Percentiles rank a stretch among this genome's conserved stretches.
Conservation (phyloP, 2,329 filamentous ascomycete species). For the Arachnopeziza araneosa region DNA sequence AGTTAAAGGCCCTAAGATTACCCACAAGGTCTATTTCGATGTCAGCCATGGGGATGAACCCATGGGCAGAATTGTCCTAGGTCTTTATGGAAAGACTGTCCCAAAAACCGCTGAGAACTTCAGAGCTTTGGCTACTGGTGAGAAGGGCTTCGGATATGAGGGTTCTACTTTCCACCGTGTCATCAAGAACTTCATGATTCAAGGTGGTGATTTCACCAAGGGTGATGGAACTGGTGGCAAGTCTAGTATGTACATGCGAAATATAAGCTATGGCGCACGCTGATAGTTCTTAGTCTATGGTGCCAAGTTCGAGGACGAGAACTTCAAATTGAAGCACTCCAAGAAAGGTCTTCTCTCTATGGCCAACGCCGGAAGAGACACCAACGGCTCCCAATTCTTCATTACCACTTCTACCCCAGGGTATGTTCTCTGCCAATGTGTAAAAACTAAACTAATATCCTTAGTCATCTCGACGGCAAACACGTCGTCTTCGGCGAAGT, state of each 20-base stretch:
- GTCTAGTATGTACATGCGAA: constrained; percentile 55
- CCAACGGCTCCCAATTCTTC: constrained; percentile 88
- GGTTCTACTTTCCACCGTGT: constrained; percentile 83
- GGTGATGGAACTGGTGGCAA: constrained; percentile 80
- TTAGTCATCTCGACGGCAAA: constrained; percentile 72
- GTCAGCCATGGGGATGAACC: constrained; percentile 69
- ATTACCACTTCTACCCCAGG: constrained; percentile 77
- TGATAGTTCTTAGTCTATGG: constrained; percentile 61
- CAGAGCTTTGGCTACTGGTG: constrained; percentile 74
- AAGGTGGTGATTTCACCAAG: constrained; percentile 83
- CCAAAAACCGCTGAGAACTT: constrained; percentile 72
- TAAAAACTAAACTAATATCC: constrained; percentile 13
- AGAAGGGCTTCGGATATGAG: constrained; percentile 81
- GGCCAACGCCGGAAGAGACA: constrained; percentile 81
- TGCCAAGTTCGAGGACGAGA: constrained; percentile 79
- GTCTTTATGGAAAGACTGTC: constrained; percentile 82
- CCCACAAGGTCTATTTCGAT: constrained; percentile 90
- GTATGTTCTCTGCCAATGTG: constrained; percentile 39
- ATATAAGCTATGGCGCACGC: neutral
- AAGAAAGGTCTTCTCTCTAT: constrained; percentile 80
- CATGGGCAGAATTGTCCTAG: constrained; percentile 71
- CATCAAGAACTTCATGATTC: constrained; percentile 89
- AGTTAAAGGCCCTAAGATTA: constrained; percentile 88
- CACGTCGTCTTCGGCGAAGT: constrained; percentile 90
- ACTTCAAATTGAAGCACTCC: constrained; percentile 92